These are phyloP conservation scores for Saturnispora quitensis DNA, from an alignment of 805 yeast species.

Conservation along the genomic window DNA sequence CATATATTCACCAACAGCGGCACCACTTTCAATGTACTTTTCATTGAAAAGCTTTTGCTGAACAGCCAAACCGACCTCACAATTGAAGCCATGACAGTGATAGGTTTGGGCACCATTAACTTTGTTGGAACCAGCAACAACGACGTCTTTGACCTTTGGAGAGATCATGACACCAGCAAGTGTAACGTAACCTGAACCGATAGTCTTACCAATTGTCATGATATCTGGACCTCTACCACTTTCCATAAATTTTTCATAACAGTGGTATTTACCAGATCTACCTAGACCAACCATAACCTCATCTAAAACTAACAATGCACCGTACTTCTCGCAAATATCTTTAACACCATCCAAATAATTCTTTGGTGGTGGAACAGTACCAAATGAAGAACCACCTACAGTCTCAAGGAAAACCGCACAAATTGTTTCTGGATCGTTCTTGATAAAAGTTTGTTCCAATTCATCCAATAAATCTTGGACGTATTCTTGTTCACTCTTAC, in stretches of 20 bases:
- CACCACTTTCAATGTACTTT: slow-evolving; percentile 32
- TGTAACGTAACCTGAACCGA: slow-evolving; percentile 43
- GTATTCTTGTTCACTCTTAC: slow-evolving; percentile 29
- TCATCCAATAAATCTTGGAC: slow-evolving; percentile 28
- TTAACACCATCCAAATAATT: slow-evolving; percentile 38
- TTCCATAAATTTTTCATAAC: slow-evolving; percentile 36
- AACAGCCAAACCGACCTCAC: slow-evolving; percentile 39
- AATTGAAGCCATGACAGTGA: slow-evolving; percentile 39
- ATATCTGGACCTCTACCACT: slow-evolving; percentile 38
- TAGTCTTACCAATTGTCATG: slow-evolving; percentile 41
- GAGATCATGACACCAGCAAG: slow-evolving; percentile 40
- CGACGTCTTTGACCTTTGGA: slow-evolving; percentile 33
- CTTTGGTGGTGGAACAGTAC: slow-evolving; percentile 35
- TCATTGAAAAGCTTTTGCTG: slow-evolving; percentile 30
- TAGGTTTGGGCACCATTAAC: slow-evolving; percentile 43
- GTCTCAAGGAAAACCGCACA: slow-evolving; percentile 36
- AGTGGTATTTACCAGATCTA: slow-evolving; percentile 37
- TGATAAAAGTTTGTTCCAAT: slow-evolving; percentile 32
- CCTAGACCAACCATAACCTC: slow-evolving; percentile 72
- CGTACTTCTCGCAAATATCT: slow-evolving; percentile 79
- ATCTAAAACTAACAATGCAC: slow-evolving; percentile 87
- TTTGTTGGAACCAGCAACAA: slow-evolving; percentile 32
- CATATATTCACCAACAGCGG: slow-evolving; percentile 34
- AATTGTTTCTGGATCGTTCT: slow-evolving; percentile 35
- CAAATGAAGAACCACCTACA: slow-evolving; percentile 37